Conservation (phyloP, 495 filamentous ascomycete genomes). For the Tuber borchii region DNA sequence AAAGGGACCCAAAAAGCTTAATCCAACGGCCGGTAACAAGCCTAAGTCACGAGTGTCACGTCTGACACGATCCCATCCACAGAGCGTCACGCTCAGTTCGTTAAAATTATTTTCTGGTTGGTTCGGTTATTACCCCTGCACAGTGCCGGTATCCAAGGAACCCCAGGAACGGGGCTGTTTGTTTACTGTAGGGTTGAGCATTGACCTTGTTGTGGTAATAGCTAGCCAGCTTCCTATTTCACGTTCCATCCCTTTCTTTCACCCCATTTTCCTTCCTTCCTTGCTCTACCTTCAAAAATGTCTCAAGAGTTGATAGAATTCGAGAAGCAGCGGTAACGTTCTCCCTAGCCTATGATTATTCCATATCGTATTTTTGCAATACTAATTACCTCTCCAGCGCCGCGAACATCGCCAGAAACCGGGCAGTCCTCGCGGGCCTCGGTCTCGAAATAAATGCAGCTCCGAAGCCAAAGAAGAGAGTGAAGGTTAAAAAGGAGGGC, state of each 20-base stretch:
- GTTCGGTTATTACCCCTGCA: background rate
- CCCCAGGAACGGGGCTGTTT: background rate
- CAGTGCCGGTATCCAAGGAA: background rate
- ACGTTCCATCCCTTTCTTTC: background rate
- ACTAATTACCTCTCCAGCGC: constrained; percentile 14
- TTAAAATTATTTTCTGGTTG: background rate
- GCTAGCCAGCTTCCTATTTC: background rate
- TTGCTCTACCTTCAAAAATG: background rate
- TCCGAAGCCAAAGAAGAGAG: background rate
- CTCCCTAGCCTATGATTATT: background rate
- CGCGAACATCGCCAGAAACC: constrained; percentile 27
- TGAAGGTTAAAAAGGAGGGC: constrained; percentile 14
- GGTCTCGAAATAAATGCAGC: constrained; percentile 25
- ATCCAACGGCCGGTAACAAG: background rate
- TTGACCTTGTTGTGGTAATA: background rate
- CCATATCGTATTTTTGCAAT: background rate
- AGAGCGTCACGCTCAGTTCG: background rate
- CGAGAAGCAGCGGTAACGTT: background rate
- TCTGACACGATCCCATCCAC: background rate
- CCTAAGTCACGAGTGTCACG: background rate
- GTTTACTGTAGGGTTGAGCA: background rate
- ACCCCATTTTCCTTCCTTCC: background rate
- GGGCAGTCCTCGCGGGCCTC: constrained; percentile 19
- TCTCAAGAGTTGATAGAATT: background rate
- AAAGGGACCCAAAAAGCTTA: background rate